Base-by-base conservation (phyloP, 2,329 filamentous ascomycete species). In the Fusarium sp. region DNA sequence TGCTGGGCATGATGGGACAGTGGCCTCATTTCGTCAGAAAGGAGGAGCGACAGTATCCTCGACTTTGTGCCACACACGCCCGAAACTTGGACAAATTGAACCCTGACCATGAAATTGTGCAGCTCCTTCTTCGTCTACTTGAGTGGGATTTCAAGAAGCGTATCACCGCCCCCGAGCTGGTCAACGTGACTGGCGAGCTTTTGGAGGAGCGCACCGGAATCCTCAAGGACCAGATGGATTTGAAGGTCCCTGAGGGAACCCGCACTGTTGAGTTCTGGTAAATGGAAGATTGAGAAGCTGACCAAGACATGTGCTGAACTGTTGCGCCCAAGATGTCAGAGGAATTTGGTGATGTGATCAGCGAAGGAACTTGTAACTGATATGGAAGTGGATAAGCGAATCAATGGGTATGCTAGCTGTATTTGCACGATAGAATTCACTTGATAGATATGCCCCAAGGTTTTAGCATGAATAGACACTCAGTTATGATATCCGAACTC, bases 1-100 rank as follows among this genome's bases (percentile, higher is more conserved):
- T 77, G 21, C 69, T 79, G 14, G 74, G 69, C 2, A 76, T 79
- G 77, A 65, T 78, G 54, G 68, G 55, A 11, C 78, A 78, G 62
- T 71, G 57, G 71, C 78, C 78, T 14, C 47, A 16, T 34, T 57
- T 74, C 8, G 51, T 54, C 7, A 59, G 56, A 4, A 62, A 69
- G 20, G 55, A 71, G 5, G 70, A 71, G 12, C 59, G 55, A 9
- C 49, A 65, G n/a, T 79, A 78, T 50, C 69, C 75, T 0, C 50
- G 48, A 10, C 59, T 54, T 16, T 79, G 76, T 42, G 64, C 50
- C 6, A 51, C 69, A 0, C 78, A 80, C 28, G 70, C 68, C 3
- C 53, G 54, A 12, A 59, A 46, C 25, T 49, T 80, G n/a, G 10
- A 28, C 23, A 56, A 27, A 7, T 30, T 78, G 20, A 79, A 80